phyloP scores from a whole-genome alignment of 495 filamentous ascomycete genomes.

The Apodospora peruviana region DNA sequence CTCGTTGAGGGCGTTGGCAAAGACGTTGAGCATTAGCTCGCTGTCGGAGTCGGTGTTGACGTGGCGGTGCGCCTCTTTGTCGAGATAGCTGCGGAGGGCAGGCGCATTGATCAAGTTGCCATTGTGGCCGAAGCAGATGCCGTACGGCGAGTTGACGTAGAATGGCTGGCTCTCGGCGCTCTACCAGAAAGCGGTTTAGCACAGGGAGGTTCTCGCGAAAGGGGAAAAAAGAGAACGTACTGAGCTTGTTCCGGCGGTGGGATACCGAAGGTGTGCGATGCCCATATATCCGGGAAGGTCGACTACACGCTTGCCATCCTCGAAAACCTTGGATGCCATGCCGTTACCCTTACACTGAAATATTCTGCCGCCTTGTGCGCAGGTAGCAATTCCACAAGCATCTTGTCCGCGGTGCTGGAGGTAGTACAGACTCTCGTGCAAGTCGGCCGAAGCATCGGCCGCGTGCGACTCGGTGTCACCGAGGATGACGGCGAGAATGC shows the following conservation, averaged over 20 bases:
- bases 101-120: slow-evolving; percentile 94
- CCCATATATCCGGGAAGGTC: slow-evolving; percentile 90
- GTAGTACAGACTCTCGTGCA: slow-evolving; percentile 87
- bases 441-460: slow-evolving; percentile 48
- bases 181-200: slow-evolving; percentile 4
- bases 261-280: slow-evolving; percentile 83
- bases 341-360: slow-evolving; percentile 91
- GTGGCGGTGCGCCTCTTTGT: slow-evolving; percentile 85
- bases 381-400: slow-evolving; percentile 84
- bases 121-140: slow-evolving; percentile 58
- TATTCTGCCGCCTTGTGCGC: slow-evolving; percentile 70
- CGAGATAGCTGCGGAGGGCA: slow-evolving; percentile 70
- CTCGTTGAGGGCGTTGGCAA: slow-evolving; percentile 88
- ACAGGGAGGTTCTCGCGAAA: background rate
- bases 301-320: slow-evolving; percentile 64
- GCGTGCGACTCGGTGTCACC: slow-evolving; percentile 47
- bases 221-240: slow-evolving; percentile 15
- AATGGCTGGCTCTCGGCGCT: slow-evolving; percentile 81
- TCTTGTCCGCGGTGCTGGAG: slow-evolving; percentile 83
- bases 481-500: slow-evolving; percentile 77
- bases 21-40: slow-evolving; percentile 92
- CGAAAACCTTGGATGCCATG: slow-evolving; percentile 76
- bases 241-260: slow-evolving; percentile 82
- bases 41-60: slow-evolving; percentile 96
- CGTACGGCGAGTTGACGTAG: slow-evolving; percentile 90